Evolutionary conservation across 805 yeast species (phyloP).

Genomic region (Yamadazyma kitorensis): DNA sequence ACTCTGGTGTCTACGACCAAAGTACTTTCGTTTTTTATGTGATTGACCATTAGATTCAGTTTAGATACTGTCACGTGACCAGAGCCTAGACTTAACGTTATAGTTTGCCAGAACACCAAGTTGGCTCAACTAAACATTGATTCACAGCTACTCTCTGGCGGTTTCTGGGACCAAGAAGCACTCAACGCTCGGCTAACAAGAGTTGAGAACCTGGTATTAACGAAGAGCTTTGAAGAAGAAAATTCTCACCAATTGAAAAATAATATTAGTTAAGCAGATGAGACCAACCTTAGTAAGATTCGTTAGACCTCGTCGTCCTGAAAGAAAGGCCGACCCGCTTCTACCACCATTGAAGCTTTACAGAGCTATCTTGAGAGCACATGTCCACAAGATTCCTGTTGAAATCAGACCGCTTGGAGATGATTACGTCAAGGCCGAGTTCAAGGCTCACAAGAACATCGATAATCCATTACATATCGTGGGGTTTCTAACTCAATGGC

Average conservation of each 20-base stretch:
- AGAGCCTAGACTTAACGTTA: too few relatives aligned
- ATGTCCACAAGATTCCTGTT: constrained; percentile 56
- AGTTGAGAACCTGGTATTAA: too few relatives aligned
- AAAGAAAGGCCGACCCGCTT: constrained; percentile 43
- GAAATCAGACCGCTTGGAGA: constrained; percentile 82
- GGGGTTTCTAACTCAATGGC: constrained; percentile 95
- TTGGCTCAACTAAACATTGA: too few relatives aligned
- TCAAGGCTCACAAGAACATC: constrained; percentile 72
- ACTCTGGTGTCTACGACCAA: too few relatives aligned
- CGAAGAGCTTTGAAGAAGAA: not conserved
- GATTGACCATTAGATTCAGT: too few relatives aligned
- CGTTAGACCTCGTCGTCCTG: constrained; percentile 42
- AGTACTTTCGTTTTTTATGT: too few relatives aligned
- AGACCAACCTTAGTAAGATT: constrained; percentile 34
- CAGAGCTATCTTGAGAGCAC: constrained; percentile 80
- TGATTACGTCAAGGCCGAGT: constrained; percentile 84
- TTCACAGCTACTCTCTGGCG: too few relatives aligned
- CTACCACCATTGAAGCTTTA: constrained; percentile 82
- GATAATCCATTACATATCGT: constrained; percentile 93
- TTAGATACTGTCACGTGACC: too few relatives aligned
- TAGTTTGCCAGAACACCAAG: too few relatives aligned
- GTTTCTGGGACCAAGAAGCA: too few relatives aligned
- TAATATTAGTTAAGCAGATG: constrained; percentile 19
- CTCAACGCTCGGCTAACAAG: too few relatives aligned
- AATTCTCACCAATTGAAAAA: not conserved